Conservation (phyloP, 345 rosid species). For the Excoecaria agallocha region DNA sequence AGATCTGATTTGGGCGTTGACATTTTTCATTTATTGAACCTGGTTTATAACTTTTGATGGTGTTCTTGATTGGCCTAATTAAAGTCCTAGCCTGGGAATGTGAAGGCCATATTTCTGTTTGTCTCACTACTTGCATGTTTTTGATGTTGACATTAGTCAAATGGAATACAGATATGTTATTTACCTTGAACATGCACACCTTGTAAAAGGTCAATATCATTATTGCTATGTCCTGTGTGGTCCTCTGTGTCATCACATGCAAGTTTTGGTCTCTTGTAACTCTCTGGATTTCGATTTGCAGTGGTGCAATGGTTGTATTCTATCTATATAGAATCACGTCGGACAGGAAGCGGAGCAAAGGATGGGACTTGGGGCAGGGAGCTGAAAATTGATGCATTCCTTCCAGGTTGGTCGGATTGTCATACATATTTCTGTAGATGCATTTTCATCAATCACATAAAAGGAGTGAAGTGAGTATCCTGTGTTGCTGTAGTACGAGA, state of each 20-base stretch:
- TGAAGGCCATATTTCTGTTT: too few species aligned
- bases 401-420: constrained; percentile 22
- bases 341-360: constrained; percentile 32
- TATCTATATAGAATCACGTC: constrained; percentile 54
- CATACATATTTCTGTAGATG: too few species aligned
- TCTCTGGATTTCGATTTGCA: constrained; percentile 32
- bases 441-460: too few species aligned
- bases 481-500: too few species aligned
- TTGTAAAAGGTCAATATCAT: neutral
- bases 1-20: neutral
- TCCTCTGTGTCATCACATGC: too few species aligned
- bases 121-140: too few species aligned
- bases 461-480: too few species aligned
- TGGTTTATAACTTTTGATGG: neutral
- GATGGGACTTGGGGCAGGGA: constrained; percentile 38
- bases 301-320: constrained; percentile 75
- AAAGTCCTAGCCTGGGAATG: too few species aligned
- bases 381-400: constrained; percentile 31
- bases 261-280: constrained; percentile 1
- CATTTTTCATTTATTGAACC: neutral
- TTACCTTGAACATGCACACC: neutral
- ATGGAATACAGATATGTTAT: neutral
- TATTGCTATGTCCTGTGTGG: too few species aligned
- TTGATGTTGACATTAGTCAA: neutral
- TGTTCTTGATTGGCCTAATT: neutral